A percentile compares a stretch with the other conserved stretches of the same genome.
phyloP scores from a whole-genome alignment of 129 eudicot species.

The Flaveria linearis region DNA sequence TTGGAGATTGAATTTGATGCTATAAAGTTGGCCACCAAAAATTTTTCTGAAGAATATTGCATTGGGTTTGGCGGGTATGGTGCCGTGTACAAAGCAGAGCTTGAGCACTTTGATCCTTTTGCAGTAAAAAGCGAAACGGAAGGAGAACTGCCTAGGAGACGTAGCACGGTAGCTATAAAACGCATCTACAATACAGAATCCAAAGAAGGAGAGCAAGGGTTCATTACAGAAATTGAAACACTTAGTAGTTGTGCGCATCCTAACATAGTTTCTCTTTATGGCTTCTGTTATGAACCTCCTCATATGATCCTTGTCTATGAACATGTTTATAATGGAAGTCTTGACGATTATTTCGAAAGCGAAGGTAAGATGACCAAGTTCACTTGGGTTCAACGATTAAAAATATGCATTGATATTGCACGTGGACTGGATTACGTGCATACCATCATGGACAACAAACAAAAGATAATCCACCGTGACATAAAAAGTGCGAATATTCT shows the following conservation, averaged over 20 bases:
- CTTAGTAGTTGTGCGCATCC: neutral
- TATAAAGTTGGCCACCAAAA: neutral
- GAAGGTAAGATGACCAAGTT: slow-evolving; percentile 5
- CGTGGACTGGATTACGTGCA: neutral
- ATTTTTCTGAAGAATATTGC: neutral
- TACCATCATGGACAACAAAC: neutral
- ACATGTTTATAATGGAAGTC: slow-evolving; percentile 1
- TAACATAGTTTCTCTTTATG: slow-evolving; percentile 4
- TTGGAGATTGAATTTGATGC: neutral
- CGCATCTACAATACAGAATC: neutral
- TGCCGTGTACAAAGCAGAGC: neutral
- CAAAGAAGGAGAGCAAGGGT: slow-evolving; percentile 2
- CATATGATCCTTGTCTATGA: slow-evolving; percentile 12
- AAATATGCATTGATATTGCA: slow-evolving; percentile 15
- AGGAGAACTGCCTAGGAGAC: neutral
- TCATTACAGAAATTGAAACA: neutral
- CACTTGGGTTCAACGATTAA: neutral
- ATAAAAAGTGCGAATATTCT: neutral
- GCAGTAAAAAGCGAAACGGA: neutral
- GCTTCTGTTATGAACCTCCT: neutral
- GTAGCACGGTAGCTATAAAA: slow-evolving; percentile 1
- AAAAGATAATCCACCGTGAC: slow-evolving; percentile 12
- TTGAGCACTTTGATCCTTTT: neutral
- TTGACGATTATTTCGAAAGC: neutral
- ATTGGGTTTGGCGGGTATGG: slow-evolving; percentile 15